A percentile compares a stretch with the other conserved stretches of the same genome.
phyloP scores from a whole-genome alignment of 345 rosid species.

The Aquilaria sinensis region DNA sequence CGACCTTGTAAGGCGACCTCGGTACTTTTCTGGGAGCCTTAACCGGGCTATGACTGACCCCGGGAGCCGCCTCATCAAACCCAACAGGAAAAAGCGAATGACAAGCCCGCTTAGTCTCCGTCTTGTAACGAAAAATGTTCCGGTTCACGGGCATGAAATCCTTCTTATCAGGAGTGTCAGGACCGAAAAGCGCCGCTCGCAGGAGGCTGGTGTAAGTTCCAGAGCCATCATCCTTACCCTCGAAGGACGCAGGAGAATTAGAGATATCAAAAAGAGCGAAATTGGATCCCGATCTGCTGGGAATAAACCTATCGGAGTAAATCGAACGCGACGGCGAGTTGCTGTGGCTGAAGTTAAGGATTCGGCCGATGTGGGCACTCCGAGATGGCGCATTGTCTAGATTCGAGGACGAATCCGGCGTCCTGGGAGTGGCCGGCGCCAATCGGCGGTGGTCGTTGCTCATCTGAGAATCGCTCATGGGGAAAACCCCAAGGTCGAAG shows the following conservation, averaged over 20 bases:
- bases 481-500: constrained; percentile 17
- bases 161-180: constrained; percentile 70
- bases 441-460: constrained; percentile 7
- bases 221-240: constrained; percentile 66
- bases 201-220: constrained; percentile 65
- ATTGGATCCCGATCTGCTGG: constrained; percentile 91
- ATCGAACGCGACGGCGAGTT: constrained; percentile 75
- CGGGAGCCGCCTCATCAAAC: constrained; percentile 51
- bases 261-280: constrained; percentile 70
- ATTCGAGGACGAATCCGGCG: constrained; percentile 39
- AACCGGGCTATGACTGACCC: constrained; percentile 55
- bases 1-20: constrained; percentile 85
- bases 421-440: constrained; percentile 28
- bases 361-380: constrained; percentile 45
- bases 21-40: constrained; percentile 87
- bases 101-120: constrained; percentile 69
- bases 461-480: constrained; percentile 31
- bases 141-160: constrained; percentile 31
- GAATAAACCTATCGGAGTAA: constrained; percentile 92
- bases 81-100: constrained; percentile 64
- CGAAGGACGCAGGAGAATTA: constrained; percentile 29
- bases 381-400: constrained; percentile 32
- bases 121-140: constrained; percentile 84
- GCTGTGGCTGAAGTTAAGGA: constrained; percentile 62
- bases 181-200: constrained; percentile 70